Conservation (phyloP, 1,284 basidiomycete species). For the Cryptococcus depauperatus region DNA sequence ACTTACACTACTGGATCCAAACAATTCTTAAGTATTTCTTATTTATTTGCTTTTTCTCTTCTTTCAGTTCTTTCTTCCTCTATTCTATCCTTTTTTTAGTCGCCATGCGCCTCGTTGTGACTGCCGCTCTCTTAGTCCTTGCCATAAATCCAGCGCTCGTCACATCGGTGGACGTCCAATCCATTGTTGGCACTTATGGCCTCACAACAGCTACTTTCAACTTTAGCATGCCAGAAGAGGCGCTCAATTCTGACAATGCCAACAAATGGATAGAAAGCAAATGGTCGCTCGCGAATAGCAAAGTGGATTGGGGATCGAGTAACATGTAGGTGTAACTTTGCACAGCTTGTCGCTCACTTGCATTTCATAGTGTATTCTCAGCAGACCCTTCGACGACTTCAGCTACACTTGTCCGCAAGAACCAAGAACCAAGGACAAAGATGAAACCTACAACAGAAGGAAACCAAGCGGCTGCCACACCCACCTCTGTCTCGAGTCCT, state of each 20-base stretch:
- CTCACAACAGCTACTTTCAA: slow-evolving; percentile 10
- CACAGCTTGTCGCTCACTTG: neutral
- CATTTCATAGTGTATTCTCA: slow-evolving; percentile 20
- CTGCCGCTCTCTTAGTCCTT: neutral
- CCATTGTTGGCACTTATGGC: slow-evolving; percentile 9
- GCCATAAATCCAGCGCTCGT: neutral
- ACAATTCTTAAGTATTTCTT: too few species aligned
- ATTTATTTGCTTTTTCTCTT: neutral
- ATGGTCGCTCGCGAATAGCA: slow-evolving; percentile 28
- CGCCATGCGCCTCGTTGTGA: neutral
- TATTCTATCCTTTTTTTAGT: slow-evolving; percentile 1
- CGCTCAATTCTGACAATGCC: slow-evolving; percentile 19
- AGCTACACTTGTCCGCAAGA: slow-evolving; percentile 13
- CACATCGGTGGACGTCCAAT: too few species aligned
- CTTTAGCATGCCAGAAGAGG: slow-evolving; percentile 25
- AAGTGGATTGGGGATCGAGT: slow-evolving; percentile 26
- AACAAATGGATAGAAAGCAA: slow-evolving; percentile 21
- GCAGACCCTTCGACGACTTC: slow-evolving; percentile 26
- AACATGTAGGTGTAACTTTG: slow-evolving; percentile 24
- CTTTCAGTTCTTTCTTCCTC: neutral
- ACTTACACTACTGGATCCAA: too few species aligned
- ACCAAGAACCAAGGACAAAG: slow-evolving; percentile 2
- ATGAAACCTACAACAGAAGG: too few species aligned
- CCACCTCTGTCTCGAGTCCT: slow-evolving; percentile 15
- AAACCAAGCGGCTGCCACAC: slow-evolving; percentile 1